Evolutionary conservation across 1,139 yeast species (phyloP), one percentile per base, ranked within the genome.

Genomic region (Pichia sp.): DNA sequence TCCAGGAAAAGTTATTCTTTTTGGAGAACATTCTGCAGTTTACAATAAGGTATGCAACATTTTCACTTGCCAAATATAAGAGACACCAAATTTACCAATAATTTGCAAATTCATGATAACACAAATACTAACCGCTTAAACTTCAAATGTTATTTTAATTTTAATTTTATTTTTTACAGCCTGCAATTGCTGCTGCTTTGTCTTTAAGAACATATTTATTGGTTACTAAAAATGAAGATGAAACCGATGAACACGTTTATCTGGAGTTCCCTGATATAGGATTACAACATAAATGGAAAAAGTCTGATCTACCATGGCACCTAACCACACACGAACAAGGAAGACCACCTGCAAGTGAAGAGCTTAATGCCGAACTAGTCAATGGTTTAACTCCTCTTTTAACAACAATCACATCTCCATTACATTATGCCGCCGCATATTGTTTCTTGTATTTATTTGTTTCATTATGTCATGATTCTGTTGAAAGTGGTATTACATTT

Each of bases 11-110:
- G 95, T 88, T 32, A 93, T 91, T 53, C 72, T 93, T 35, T 93
- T 88, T 59, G 99, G 99, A 20, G 98, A 91, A 59, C 99, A 91
- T 59, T 86, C 97, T 2, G 97, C 94, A 3, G 99, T 91, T 2
- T 86, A 85, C 59, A 80, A 86, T 41, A 85, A 85, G 54, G 76
- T 72, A 49, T 60, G 75, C 50, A 43, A 48, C n/a, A 11, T 14
- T 20, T 27, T n/a, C n/a, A n/a, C 2, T 32, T 21, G 19, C 4
- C 19, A 31, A 21, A 31, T 21, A 4, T n/a, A 18, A 20, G 25
- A 23, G 20, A n/a, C 26, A 9, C 26, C 26, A 13, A 24, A 13
- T 24, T 24, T 9, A 22, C 14, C 3, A 28, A 11, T n/a, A 28
- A 28, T 16, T 5, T 11, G 21, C 11, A 10, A 16, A 28, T 7